Percentiles rank a stretch among this genome's conserved stretches.
phyloP scores from a whole-genome alignment of 176 grass and related monocot species.

The Elymus sibiricus region DNA sequence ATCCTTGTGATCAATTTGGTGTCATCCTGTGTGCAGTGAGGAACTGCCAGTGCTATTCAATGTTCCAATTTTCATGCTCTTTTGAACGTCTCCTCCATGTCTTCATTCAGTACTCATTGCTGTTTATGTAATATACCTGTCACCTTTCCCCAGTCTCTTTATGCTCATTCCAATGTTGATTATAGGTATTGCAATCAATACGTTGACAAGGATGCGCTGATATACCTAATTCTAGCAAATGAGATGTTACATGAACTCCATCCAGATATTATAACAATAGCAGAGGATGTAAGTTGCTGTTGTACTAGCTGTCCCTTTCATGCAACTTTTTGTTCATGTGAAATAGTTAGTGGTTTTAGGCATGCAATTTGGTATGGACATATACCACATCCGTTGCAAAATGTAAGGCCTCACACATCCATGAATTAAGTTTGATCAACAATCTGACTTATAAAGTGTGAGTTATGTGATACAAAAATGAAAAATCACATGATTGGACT shows the following conservation, averaged over 20 bases:
- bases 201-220: conserved; percentile 82
- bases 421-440: neutral
- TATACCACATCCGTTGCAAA: conserved; percentile 5
- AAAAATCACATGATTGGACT: neutral
- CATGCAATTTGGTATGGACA: neutral
- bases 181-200: conserved; percentile 91
- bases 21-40: neutral
- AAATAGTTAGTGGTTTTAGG: conserved; percentile 17
- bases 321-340: conserved; percentile 3
- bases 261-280: conserved; percentile 96
- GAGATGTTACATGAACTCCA: conserved; percentile 97
- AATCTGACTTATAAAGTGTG: neutral
- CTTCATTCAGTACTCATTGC: neutral
- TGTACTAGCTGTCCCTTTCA: neutral
- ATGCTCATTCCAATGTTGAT: conserved; percentile 22
- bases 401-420: neutral
- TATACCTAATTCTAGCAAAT: conserved; percentile 91
- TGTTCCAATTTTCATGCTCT: conserved; percentile 6
- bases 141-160: neutral
- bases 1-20: neutral
- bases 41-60: neutral
- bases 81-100: neutral
- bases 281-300: conserved; percentile 74
- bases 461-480: neutral
- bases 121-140: neutral